Conservation (phyloP, 108 stramenopile species). For the Skeletonema marinoi region DNA sequence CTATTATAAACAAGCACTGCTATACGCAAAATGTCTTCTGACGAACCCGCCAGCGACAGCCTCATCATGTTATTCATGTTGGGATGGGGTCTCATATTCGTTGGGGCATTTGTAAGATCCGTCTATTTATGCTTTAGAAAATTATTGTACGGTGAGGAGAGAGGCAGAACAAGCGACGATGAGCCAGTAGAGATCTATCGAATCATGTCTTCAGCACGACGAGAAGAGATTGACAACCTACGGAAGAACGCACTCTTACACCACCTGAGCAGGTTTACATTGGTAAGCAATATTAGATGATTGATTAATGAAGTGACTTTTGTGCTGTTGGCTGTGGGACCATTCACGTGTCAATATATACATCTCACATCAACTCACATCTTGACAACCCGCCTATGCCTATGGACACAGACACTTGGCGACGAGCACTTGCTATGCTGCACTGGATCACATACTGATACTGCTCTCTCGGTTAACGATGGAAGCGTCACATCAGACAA, state of each 20-base stretch:
- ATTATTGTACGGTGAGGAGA: background rate
- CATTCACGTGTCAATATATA: background rate
- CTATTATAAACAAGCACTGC: too few species aligned
- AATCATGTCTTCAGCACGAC: slow-evolving; percentile 8
- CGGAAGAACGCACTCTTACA: slow-evolving; percentile 9
- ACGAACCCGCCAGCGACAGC: background rate
- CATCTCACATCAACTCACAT: background rate
- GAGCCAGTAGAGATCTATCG: background rate
- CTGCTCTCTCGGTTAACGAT: background rate
- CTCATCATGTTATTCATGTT: background rate
- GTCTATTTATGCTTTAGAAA: background rate
- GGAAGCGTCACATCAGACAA: background rate
- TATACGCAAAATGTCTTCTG: background rate
- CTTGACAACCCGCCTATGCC: background rate
- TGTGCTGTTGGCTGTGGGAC: background rate
- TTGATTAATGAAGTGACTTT: background rate
- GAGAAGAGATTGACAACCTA: slow-evolving; percentile 23
- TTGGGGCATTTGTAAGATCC: background rate
- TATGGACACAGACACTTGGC: background rate
- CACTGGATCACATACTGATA: background rate
- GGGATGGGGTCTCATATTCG: background rate
- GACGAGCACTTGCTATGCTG: background rate
- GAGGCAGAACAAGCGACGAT: background rate
- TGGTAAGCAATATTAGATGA: slow-evolving; percentile 1
- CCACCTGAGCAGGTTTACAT: slow-evolving; percentile 23